phyloP scores from a whole-genome alignment of 176 grass and related monocot genomes.

The Avena insularis region DNA sequence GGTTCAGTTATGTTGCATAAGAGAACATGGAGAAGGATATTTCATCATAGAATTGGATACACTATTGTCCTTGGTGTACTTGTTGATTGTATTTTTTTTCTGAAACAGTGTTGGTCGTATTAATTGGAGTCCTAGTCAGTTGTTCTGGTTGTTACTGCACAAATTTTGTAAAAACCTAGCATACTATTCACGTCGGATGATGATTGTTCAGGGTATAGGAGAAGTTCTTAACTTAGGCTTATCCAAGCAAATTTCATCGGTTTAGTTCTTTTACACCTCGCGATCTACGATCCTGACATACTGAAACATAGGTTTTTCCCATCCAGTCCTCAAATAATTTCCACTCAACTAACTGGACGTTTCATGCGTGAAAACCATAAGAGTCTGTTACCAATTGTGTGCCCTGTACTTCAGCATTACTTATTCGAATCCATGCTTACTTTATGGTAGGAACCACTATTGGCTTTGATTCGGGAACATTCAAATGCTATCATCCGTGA shows the following conservation, averaged over 20 bases:
- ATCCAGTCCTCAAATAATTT: background rate
- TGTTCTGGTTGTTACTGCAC: background rate
- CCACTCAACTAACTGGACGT: background rate
- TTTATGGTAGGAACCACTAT: constrained; percentile 10
- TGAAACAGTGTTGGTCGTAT: background rate
- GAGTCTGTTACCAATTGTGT: background rate
- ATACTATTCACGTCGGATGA: background rate
- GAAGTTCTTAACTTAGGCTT: background rate
- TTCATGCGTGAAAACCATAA: background rate
- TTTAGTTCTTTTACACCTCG: background rate
- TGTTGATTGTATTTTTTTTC: background rate
- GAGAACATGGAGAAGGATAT: too few relatives aligned
- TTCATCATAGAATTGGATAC: too few relatives aligned
- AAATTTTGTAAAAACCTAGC: background rate
- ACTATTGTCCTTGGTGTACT: too few relatives aligned
- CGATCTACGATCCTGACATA: background rate
- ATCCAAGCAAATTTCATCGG: background rate
- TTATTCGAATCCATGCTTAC: background rate
- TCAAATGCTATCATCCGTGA: background rate
- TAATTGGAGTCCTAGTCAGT: background rate
- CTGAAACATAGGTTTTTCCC: background rate
- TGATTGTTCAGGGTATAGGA: background rate
- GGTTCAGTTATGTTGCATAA: background rate
- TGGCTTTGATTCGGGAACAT: background rate
- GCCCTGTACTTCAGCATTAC: background rate